Conservation (phyloP, 164 flowering plant genomes). For the Euptelea pleiosperma region DNA sequence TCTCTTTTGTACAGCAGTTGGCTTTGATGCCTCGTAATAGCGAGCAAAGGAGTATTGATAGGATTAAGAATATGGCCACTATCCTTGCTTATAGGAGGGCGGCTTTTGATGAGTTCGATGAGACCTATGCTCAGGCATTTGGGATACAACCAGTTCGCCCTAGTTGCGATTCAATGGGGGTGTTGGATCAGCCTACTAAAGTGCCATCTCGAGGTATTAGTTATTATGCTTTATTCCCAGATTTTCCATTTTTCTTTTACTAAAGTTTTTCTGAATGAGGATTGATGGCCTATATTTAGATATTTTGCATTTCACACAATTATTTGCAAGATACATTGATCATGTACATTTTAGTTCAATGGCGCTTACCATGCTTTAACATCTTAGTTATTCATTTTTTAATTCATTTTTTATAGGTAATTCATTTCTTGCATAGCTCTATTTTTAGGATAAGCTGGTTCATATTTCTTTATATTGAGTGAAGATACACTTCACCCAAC, state of each 20-base stretch:
- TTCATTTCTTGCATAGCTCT: no score
- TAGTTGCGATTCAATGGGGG: constrained; percentile 18
- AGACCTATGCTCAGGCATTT: constrained; percentile 93
- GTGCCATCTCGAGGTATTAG: constrained; percentile 51
- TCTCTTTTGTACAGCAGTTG: constrained; percentile 56
- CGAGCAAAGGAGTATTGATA: constrained; percentile 36
- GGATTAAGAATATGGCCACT: constrained; percentile 51
- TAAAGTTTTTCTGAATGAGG: background rate
- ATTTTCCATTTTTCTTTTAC: background rate
- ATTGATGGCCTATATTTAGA: no score
- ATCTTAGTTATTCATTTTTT: no score
- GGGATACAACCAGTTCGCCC: constrained; percentile 51
- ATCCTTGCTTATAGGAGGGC: constrained; percentile 66
- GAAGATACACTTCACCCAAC: no score
- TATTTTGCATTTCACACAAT: no score
- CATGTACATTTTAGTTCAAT: no score
- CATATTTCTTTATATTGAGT: no score
- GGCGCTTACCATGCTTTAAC: no score
- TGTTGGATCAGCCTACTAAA: constrained; percentile 30
- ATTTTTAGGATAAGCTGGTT: no score
- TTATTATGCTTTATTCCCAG: background rate
- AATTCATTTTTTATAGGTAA: no score
- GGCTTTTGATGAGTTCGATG: constrained; percentile 84
- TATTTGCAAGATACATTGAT: no score
- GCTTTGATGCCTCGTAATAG: constrained; percentile 44